A percentile compares a stretch with the other conserved stretches of the same genome.
Evolutionary conservation across 2,329 filamentous ascomycete species (phyloP).

Genomic region (Neurospora sp.): DNA sequence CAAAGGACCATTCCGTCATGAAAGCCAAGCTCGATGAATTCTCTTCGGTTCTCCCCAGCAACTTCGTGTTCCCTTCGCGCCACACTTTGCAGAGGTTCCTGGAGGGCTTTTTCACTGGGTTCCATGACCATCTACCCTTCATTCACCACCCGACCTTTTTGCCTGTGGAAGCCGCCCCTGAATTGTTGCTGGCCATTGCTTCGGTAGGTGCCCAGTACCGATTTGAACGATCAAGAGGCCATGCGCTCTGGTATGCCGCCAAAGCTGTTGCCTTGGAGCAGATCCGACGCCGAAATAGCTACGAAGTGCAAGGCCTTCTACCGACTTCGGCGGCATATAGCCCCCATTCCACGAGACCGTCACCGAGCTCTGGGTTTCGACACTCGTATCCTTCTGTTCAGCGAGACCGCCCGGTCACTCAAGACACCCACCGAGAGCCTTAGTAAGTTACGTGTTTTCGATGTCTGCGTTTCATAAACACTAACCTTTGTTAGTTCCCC

Average conservation of each 20-base stretch:
- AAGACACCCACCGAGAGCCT: conserved; percentile 48
- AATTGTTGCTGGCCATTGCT: conserved; percentile 56
- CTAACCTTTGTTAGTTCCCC: conserved; percentile 33
- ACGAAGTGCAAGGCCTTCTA: conserved; percentile 45
- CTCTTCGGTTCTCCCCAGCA: conserved; percentile 45
- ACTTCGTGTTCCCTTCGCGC: conserved; percentile 59
- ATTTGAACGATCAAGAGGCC: conserved; percentile 48
- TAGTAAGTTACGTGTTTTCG: conserved; percentile 34
- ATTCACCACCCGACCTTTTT: conserved; percentile 58
- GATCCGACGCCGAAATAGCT: conserved; percentile 45
- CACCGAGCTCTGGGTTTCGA: conserved; percentile 45
- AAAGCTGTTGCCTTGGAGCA: conserved; percentile 49
- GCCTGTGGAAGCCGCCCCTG: conserved; percentile 54
- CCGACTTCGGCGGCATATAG: conserved; percentile 49
- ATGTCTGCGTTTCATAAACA: neutral
- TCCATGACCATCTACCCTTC: conserved; percentile 50
- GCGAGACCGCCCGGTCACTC: conserved; percentile 44
- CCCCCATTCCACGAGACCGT: conserved; percentile 48
- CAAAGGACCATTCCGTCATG: conserved; percentile 43
- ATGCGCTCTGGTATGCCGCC: conserved; percentile 51
- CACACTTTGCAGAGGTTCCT: conserved; percentile 59
- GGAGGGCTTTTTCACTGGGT: conserved; percentile 60
- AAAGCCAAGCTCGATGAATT: conserved; percentile 52
- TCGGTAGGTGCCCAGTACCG: conserved; percentile 59
- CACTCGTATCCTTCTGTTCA: conserved; percentile 50